These are phyloP conservation scores for Solanum gracilifrons DNA, from an alignment of 257 asterid genomes.

Conservation along the genomic window DNA sequence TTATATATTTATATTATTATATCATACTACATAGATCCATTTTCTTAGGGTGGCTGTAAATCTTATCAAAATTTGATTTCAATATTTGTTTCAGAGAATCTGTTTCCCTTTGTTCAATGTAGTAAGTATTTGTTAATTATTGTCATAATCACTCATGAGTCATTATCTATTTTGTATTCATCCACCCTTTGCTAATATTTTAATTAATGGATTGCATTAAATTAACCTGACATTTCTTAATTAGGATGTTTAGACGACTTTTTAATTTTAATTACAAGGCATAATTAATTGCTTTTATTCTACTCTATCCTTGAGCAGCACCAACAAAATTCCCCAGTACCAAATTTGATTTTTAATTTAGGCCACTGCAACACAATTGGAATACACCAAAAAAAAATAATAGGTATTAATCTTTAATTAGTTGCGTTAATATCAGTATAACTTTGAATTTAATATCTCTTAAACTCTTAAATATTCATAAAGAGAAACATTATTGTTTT, in stretches of 20 bases:
- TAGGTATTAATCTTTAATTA: background rate
- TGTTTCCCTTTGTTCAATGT: background rate
- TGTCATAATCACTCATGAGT: background rate
- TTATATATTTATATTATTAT: background rate
- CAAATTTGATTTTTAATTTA: background rate
- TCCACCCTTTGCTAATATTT: background rate
- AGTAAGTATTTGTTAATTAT: background rate
- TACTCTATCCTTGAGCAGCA: background rate
- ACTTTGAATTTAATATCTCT: background rate
- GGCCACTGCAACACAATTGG: background rate
- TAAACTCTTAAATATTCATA: too few species aligned
- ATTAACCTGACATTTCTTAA: background rate
- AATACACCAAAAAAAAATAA: too few species aligned
- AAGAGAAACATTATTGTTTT: too few species aligned
- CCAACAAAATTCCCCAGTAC: background rate
- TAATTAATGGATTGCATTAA: background rate
- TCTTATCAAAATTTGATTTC: background rate
- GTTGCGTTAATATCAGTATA: background rate
- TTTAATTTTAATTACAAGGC: background rate
- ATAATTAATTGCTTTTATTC: background rate
- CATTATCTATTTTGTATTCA: background rate
- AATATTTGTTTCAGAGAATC: background rate
- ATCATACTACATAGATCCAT: background rate
- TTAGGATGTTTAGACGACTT: background rate
- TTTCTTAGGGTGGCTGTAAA: background rate